Evolutionary conservation across 805 yeast genomes (phyloP).

Genomic region (Brettanomyces nanus): DNA sequence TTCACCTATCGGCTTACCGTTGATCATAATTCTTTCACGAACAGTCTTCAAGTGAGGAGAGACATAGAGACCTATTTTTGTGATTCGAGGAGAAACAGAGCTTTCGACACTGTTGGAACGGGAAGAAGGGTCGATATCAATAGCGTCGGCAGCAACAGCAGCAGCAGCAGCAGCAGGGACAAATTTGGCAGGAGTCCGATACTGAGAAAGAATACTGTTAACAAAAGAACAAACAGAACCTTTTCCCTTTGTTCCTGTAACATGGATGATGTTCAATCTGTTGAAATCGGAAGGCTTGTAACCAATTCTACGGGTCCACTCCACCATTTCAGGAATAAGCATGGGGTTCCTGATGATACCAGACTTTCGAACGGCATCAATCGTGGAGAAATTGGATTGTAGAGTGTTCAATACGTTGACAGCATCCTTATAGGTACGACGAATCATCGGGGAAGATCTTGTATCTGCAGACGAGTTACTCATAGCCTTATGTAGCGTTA

Average conservation of each 20-base stretch:
- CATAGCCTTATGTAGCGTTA: too few species aligned
- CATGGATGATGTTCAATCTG: constrained; percentile 72
- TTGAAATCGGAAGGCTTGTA: constrained; percentile 61
- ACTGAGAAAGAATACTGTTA: constrained; percentile 68
- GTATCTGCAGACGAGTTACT: neutral
- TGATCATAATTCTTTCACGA: constrained; percentile 80
- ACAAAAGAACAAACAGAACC: constrained; percentile 97
- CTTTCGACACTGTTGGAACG: neutral
- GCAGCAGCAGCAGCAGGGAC: neutral
- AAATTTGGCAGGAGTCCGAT: constrained; percentile 26
- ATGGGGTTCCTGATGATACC: constrained; percentile 56
- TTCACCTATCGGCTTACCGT: constrained; percentile 80
- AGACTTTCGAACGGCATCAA: constrained; percentile 70
- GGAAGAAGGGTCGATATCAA: neutral
- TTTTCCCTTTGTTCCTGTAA: constrained; percentile 97
- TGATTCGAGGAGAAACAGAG: constrained; percentile 21
- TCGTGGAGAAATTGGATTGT: constrained; percentile 85
- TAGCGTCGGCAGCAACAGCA: neutral
- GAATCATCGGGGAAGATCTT: constrained; percentile 14
- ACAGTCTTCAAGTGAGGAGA: constrained; percentile 94
- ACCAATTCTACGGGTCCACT: constrained; percentile 68
- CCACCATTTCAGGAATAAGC: constrained; percentile 79
- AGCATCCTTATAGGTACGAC: constrained; percentile 52
- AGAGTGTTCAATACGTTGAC: constrained; percentile 73
- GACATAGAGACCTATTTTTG: constrained; percentile 84